phyloP scores from a whole-genome alignment of 345 rosid species.

The Turritis glabra region DNA sequence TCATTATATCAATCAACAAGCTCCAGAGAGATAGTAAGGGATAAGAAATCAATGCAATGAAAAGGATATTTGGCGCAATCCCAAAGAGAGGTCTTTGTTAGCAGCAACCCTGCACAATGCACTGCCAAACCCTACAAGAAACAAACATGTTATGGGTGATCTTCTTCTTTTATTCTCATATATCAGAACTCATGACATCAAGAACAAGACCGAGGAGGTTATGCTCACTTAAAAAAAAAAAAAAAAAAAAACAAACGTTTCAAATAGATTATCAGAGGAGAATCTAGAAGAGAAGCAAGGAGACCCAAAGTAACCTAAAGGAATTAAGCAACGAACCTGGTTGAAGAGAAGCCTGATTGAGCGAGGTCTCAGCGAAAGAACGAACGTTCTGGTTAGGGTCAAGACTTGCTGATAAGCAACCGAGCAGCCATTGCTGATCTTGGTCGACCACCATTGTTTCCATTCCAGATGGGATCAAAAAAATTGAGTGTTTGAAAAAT shows the following conservation, averaged over 20 bases:
- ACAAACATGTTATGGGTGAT: background rate
- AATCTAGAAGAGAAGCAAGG: background rate
- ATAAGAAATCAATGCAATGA: background rate
- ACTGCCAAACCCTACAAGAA: constrained; percentile 70
- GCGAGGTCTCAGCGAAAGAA: constrained; percentile 85
- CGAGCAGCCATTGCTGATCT: constrained; percentile 90
- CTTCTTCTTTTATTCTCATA: background rate
- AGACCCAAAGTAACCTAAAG: background rate
- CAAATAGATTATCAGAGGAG: background rate
- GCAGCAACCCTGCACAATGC: constrained; percentile 82
- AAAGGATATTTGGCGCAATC: constrained; percentile 96
- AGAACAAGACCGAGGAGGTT: background rate
- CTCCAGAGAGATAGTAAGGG: background rate
- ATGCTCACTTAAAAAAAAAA: too few species aligned
- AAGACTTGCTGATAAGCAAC: constrained; percentile 82
- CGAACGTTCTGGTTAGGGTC: constrained; percentile 84
- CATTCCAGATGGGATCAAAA: background rate
- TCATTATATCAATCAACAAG: constrained; percentile 4
- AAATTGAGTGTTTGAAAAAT: background rate
- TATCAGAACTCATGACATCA: background rate
- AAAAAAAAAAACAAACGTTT: background rate
- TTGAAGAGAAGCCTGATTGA: constrained; percentile 79
- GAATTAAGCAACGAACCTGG: constrained; percentile 53
- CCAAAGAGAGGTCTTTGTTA: constrained; percentile 66
- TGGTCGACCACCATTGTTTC: constrained; percentile 49